Conservation (phyloP, 1,139 yeast genomes). For the Yamadazyma membranifaciens region DNA sequence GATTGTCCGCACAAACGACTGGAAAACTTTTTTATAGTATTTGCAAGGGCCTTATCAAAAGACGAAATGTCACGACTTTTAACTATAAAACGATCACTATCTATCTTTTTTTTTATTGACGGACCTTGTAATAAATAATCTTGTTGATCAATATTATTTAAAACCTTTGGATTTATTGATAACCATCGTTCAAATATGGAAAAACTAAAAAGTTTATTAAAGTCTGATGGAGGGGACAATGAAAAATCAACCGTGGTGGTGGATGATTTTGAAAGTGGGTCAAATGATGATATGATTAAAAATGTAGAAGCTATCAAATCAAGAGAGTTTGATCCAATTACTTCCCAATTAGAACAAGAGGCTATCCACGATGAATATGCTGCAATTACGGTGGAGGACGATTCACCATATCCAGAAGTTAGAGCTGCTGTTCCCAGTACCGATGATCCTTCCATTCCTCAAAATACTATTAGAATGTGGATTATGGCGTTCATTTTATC, state of each 20-base stretch:
- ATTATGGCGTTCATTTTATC: constrained; percentile 50
- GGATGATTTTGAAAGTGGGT: constrained; percentile 22
- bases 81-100: neutral
- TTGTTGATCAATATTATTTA: no score
- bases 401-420: constrained; percentile 63
- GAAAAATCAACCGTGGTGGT: constrained; percentile 4
- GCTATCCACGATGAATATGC: constrained; percentile 43
- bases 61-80: neutral
- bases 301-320: constrained; percentile 28
- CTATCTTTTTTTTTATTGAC: neutral
- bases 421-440: constrained; percentile 66
- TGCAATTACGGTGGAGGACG: constrained; percentile 44
- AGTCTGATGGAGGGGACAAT: constrained; percentile 2
- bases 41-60: no score
- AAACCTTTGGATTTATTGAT: no score
- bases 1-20: constrained; percentile 1
- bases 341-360: constrained; percentile 25
- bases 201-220: constrained; percentile 4
- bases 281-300: constrained; percentile 16
- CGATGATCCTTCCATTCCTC: constrained; percentile 56
- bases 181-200: constrained; percentile 1
- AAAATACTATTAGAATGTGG: constrained; percentile 66
- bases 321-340: constrained; percentile 37
- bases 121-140: no score
- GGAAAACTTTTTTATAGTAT: neutral